Evolutionary conservation across 208 protist genomes (phyloP).

Genomic region (Strigomonas galati): DNA sequence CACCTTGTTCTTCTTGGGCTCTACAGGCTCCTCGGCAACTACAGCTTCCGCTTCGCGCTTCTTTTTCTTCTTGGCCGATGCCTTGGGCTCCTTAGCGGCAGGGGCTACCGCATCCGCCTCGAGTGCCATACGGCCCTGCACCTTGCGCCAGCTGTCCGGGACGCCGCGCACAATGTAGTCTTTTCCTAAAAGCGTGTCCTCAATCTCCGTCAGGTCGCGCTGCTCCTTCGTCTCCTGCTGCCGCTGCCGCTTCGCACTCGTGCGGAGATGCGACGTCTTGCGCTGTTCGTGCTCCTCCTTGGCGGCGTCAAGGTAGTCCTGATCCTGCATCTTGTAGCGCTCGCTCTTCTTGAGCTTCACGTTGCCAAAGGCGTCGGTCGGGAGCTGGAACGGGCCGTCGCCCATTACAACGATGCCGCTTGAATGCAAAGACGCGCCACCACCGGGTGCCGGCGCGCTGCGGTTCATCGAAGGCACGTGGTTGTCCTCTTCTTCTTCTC

Average conservation of each 20-base stretch:
- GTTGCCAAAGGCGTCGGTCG: constrained; percentile 39
- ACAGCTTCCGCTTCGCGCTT: not conserved
- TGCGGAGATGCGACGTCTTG: constrained; percentile 33
- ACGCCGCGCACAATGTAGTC: not conserved
- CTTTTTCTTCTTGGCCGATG: not conserved
- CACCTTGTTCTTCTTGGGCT: constrained; percentile 23
- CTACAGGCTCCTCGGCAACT: constrained; percentile 19
- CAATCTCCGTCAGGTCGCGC: constrained; percentile 27
- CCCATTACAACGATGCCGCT: constrained; percentile 21
- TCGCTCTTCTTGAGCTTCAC: constrained; percentile 84
- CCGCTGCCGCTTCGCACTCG: constrained; percentile 17
- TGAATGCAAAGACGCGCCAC: not conserved
- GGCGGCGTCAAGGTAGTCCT: constrained; percentile 74
- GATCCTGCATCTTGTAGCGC: constrained; percentile 77
- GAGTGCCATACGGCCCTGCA: not conserved
- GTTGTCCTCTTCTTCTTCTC: constrained; percentile 4
- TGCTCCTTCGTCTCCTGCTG: constrained; percentile 26
- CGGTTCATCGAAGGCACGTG: too few species aligned
- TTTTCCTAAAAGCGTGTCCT: not conserved
- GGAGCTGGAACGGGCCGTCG: constrained; percentile 44
- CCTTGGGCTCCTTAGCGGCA: not conserved
- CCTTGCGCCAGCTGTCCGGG: not conserved
- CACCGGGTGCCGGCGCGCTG: not conserved
- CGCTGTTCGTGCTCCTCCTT: constrained; percentile 70
- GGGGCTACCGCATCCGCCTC: not conserved